These are phyloP conservation scores for Trichosporon asahii DNA, from an alignment of 1,284 basidiomycete genomes.

Conservation along the genomic window DNA sequence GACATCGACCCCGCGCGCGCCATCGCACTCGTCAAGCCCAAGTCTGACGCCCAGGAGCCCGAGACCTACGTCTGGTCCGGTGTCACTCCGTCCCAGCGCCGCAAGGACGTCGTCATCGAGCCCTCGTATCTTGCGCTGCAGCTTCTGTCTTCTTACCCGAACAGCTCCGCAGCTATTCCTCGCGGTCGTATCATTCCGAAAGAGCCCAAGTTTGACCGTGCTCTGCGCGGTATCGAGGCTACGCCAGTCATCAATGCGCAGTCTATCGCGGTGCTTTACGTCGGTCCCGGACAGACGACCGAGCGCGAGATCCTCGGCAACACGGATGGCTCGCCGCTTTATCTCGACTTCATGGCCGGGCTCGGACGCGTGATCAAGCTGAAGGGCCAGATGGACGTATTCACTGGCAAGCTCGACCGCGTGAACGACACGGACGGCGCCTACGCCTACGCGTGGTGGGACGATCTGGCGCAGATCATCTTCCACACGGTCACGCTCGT, in stretches of 20 bases:
- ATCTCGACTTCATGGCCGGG: constrained; percentile 85
- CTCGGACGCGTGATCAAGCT: constrained; percentile 85
- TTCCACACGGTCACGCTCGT: constrained; percentile 97
- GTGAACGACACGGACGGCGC: constrained; percentile 76
- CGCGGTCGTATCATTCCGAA: constrained; percentile 54
- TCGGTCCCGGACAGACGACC: constrained; percentile 80
- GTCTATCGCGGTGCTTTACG: constrained; percentile 95
- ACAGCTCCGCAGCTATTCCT: constrained; percentile 48
- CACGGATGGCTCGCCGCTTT: constrained; percentile 87
- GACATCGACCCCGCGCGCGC: not conserved
- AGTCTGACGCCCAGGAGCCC: constrained; percentile 31
- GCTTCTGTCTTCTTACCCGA: constrained; percentile 71
- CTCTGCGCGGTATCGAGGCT: constrained; percentile 71
- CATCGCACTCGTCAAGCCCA: constrained; percentile 9
- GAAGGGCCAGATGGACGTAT: constrained; percentile 90
- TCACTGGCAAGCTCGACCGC: constrained; percentile 82
- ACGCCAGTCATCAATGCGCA: constrained; percentile 96
- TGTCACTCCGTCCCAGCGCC: constrained; percentile 76
- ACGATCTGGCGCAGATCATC: constrained; percentile 91
- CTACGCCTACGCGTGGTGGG: constrained; percentile 98
- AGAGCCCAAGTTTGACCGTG: constrained; percentile 59
- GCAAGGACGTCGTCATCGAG: constrained; percentile 78
- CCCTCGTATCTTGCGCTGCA: constrained; percentile 85
- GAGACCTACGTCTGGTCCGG: constrained; percentile 72
- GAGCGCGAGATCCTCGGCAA: constrained; percentile 88